Conservation (phyloP, 495 filamentous ascomycete species). For the Xylona heveae region DNA sequence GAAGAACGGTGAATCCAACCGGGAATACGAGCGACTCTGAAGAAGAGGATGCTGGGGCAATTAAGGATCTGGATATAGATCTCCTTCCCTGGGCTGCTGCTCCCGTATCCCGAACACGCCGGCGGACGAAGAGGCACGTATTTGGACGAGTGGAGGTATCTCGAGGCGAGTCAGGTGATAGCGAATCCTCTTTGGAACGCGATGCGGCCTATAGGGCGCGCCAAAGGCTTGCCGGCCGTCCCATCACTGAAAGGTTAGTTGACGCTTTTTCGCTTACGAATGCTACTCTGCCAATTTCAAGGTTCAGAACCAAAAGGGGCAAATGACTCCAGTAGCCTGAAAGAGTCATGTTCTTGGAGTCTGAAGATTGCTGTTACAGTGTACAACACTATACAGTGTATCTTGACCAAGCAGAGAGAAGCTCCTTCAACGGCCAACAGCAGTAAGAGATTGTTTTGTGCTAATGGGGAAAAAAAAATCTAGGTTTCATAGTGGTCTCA, state of each 20-base stretch:
- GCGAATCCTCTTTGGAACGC: slow-evolving; percentile 6
- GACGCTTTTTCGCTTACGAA: slow-evolving; percentile 5
- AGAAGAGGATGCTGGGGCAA: slow-evolving; percentile 14
- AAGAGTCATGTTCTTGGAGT: not conserved
- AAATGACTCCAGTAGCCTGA: not conserved
- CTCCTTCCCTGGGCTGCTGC: slow-evolving; percentile 31
- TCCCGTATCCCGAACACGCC: no score
- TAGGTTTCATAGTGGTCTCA: slow-evolving; percentile 35
- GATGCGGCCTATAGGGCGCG: slow-evolving; percentile 13
- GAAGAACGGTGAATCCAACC: slow-evolving; percentile 5
- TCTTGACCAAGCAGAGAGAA: no score
- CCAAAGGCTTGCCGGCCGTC: slow-evolving; percentile 18
- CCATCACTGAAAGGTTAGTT: slow-evolving; percentile 40
- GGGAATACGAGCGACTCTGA: slow-evolving; percentile 11
- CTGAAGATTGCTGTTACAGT: no score
- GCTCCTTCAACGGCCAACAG: no score
- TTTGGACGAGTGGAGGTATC: slow-evolving; percentile 37
- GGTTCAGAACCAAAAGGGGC: no score
- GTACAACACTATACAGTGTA: no score
- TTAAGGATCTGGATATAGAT: slow-evolving; percentile 40
- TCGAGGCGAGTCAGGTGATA: slow-evolving; percentile 10
- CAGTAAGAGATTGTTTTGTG: no score
- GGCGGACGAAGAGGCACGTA: slow-evolving; percentile 22
- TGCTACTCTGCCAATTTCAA: no score
- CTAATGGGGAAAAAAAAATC: not conserved